Conservation (phyloP, 2,329 filamentous ascomycete genomes). For the Cytospora piceicola region DNA sequence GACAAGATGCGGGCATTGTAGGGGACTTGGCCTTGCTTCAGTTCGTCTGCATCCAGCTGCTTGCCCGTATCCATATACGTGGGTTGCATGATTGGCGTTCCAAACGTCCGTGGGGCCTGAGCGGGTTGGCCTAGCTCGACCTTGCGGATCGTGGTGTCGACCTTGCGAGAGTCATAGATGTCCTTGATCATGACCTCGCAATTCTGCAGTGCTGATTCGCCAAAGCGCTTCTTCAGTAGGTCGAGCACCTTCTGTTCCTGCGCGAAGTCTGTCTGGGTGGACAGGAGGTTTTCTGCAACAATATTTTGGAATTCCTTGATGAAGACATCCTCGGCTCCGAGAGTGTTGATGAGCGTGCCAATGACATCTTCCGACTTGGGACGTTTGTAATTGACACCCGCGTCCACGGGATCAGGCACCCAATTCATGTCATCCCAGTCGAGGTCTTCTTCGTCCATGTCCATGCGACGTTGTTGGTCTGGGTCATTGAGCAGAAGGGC, state of each 20-base stretch:
- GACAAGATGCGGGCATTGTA: constrained; percentile 87
- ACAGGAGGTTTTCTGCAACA: constrained; percentile 79
- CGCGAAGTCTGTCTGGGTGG: constrained; percentile 69
- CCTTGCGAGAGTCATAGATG: constrained; percentile 77
- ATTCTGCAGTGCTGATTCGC: constrained; percentile 81
- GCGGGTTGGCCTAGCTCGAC: constrained; percentile 45
- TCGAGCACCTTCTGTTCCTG: constrained; percentile 84
- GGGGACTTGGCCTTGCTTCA: constrained; percentile 57
- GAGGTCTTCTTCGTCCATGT: constrained; percentile 68
- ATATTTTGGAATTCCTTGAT: constrained; percentile 92
- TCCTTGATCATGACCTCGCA: constrained; percentile 98
- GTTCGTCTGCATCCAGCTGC: constrained; percentile 39
- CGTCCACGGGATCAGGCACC: constrained; percentile 91
- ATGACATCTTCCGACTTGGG: constrained; percentile 88
- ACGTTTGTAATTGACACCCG: constrained; percentile 87
- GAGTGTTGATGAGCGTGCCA: constrained; percentile 83
- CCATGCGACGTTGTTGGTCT: constrained; percentile 55
- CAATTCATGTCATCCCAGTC: constrained; percentile 94
- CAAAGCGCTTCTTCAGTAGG: constrained; percentile 85
- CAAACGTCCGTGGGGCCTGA: constrained; percentile 22
- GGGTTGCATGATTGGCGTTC: constrained; percentile 32
- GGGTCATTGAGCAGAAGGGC: constrained; percentile 68
- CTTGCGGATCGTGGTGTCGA: constrained; percentile 70
- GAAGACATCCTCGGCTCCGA: constrained; percentile 88
- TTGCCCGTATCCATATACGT: constrained; percentile 26